Percentiles rank a stretch among this genome's conserved stretches.
These are phyloP conservation scores for Ascochyta clinopodiicola DNA, from an alignment of 2,329 filamentous ascomycete genomes.

Conservation along the genomic window DNA sequence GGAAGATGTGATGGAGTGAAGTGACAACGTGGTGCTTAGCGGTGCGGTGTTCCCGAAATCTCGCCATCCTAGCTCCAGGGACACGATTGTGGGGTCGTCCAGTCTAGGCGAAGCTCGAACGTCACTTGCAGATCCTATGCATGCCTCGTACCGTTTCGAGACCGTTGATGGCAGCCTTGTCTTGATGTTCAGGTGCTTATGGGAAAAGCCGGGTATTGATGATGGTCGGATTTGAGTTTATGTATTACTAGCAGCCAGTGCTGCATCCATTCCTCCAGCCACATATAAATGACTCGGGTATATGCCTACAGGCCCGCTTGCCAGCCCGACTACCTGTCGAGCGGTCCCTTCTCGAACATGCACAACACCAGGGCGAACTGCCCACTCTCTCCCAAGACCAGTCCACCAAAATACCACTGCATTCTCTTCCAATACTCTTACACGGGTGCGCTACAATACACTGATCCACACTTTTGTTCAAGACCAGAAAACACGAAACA, in stretches of 20 bases:
- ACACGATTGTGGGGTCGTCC: conserved; percentile 21
- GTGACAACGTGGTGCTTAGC: conserved; percentile 20
- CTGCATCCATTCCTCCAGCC: neutral
- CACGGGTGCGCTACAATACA: conserved; percentile 1
- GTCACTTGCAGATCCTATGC: conserved; percentile 20
- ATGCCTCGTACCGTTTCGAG: conserved; percentile 7
- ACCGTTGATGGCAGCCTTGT: neutral
- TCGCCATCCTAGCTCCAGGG: conserved; percentile 21
- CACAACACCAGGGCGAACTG: conserved; percentile 1
- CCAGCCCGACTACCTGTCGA: neutral
- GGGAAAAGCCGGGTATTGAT: neutral
- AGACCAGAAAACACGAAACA: neutral
- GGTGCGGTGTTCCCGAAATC: conserved; percentile 17
- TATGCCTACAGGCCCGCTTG: neutral
- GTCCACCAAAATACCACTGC: neutral
- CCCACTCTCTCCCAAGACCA: neutral
- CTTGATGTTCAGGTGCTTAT: neutral
- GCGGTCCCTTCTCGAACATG: neutral
- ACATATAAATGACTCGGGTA: conserved; percentile 1
- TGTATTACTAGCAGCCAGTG: conserved; percentile 11
- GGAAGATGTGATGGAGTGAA: conserved; percentile 16
- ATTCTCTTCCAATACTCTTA: conserved; percentile 11
- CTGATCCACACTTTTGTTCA: conserved; percentile 7
- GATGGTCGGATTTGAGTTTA: neutral
- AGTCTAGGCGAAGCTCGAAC: conserved; percentile 23